Evolutionary conservation across 495 filamentous ascomycete species (phyloP).

Genomic region (Paragyromitra xinjiangensis): DNA sequence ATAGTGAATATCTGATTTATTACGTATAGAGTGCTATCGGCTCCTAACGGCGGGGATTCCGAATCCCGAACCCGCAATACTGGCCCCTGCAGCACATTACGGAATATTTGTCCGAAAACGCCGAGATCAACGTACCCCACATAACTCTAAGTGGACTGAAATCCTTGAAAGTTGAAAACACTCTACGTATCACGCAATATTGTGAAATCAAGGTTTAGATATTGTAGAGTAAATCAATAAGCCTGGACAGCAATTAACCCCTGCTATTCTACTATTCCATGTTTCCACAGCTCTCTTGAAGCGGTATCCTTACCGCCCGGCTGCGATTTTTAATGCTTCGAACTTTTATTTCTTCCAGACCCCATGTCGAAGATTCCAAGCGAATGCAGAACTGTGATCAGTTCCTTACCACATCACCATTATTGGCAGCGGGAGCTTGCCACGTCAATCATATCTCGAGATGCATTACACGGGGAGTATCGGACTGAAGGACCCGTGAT

Average conservation of each 20-base stretch:
- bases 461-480: constrained; percentile 19
- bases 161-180: constrained; percentile 8
- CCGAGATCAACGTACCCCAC: constrained; percentile 38
- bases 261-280: constrained; percentile 26
- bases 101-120: constrained; percentile 25
- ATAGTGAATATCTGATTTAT: neutral
- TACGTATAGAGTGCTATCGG: neutral
- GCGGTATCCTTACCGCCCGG: constrained; percentile 16
- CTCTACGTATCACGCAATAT: constrained; percentile 22
- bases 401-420: neutral
- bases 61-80: neutral
- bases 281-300: neutral
- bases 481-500: constrained; percentile 8
- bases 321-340: constrained; percentile 12
- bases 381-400: neutral
- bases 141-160: constrained; percentile 11
- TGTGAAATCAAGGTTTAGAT: neutral
- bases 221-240: neutral
- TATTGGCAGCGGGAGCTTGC: neutral
- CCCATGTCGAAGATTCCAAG: constrained; percentile 1
- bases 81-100: constrained; percentile 2
- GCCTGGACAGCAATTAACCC: neutral
- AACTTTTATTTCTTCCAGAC: constrained; percentile 2
- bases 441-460: neutral
- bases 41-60: neutral